A percentile compares a stretch with the other conserved stretches of the same genome.
Conservation (phyloP, 495 filamentous ascomycete species). For the Talaromyces trachyspermus region DNA sequence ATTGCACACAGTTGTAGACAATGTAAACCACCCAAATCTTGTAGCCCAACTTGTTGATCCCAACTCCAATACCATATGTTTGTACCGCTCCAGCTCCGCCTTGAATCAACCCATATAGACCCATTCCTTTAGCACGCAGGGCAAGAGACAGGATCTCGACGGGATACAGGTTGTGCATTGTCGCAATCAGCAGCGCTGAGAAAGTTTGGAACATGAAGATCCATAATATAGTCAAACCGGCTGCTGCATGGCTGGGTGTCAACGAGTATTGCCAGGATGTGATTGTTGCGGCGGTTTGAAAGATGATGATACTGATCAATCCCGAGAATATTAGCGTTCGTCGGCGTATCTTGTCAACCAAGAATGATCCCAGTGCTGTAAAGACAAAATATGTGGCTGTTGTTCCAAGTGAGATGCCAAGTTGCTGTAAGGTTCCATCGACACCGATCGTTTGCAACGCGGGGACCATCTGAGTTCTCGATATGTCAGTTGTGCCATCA, state of each 20-base stretch:
- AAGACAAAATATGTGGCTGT: slow-evolving; percentile 35
- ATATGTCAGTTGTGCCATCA: not conserved
- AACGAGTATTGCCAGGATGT: slow-evolving; percentile 32
- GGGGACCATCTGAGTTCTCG: slow-evolving; percentile 25
- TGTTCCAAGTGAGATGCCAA: slow-evolving; percentile 31
- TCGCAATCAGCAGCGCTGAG: slow-evolving; percentile 30
- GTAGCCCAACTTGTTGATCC: slow-evolving; percentile 33
- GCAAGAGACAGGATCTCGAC: slow-evolving; percentile 30
- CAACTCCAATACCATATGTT: slow-evolving; percentile 34
- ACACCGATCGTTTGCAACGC: slow-evolving; percentile 30
- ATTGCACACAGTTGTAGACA: slow-evolving; percentile 33
- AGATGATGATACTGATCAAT: slow-evolving; percentile 28
- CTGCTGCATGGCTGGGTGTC: slow-evolving; percentile 15
- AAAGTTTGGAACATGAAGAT: slow-evolving; percentile 37
- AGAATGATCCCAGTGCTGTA: slow-evolving; percentile 26
- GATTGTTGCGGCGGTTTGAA: slow-evolving; percentile 32
- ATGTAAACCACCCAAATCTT: slow-evolving; percentile 41
- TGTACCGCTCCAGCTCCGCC: slow-evolving; percentile 30
- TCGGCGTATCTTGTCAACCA: slow-evolving; percentile 31
- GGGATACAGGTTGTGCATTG: slow-evolving; percentile 39
- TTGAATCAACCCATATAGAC: slow-evolving; percentile 33
- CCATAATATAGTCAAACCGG: slow-evolving; percentile 30
- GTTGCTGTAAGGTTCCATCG: slow-evolving; percentile 18
- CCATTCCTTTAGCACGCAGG: slow-evolving; percentile 38
- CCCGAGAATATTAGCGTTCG: slow-evolving; percentile 31